phyloP scores from a whole-genome alignment of 2,329 filamentous ascomycete species.

The Coniochaeta ligniaria region DNA sequence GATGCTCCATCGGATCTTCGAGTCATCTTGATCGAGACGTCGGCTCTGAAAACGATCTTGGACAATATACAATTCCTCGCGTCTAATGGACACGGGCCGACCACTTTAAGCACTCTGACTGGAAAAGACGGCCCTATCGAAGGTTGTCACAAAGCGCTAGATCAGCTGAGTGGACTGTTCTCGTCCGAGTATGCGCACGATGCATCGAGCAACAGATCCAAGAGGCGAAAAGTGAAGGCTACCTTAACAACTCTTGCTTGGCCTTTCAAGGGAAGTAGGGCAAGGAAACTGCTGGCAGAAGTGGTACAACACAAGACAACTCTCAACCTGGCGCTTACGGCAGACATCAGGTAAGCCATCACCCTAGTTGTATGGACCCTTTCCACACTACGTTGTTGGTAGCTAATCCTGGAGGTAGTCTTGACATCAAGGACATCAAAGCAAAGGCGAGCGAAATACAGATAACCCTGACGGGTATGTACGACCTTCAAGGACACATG shows the following conservation, averaged over 20 bases:
- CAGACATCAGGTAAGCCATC: constrained; percentile 4
- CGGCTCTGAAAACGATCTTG: constrained; percentile 2
- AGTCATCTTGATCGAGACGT: constrained; percentile 9
- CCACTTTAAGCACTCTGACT: neutral
- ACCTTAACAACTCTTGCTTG: constrained; percentile 3
- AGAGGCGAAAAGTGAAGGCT: neutral
- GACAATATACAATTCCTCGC: constrained; percentile 5
- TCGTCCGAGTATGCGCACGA: neutral
- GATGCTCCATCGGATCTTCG: constrained; percentile 8
- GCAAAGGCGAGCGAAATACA: constrained; percentile 1
- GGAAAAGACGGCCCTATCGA: constrained; percentile 4
- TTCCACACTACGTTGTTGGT: neutral
- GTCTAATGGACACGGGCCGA: neutral
- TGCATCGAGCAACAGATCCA: neutral
- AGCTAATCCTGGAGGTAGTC: neutral
- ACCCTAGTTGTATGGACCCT: neutral
- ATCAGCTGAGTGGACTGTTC: neutral
- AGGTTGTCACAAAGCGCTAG: constrained; percentile 2
- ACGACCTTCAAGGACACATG: no score
- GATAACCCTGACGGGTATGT: neutral
- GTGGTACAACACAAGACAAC: constrained; percentile 8
- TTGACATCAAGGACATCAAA: neutral
- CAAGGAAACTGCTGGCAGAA: constrained; percentile 2
- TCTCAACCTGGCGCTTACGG: constrained; percentile 6
- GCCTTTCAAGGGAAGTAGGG: constrained; percentile 4